These are phyloP conservation scores for Orychophragmus violaceus DNA, from an alignment of 345 rosid genomes.

Conservation along the genomic window DNA sequence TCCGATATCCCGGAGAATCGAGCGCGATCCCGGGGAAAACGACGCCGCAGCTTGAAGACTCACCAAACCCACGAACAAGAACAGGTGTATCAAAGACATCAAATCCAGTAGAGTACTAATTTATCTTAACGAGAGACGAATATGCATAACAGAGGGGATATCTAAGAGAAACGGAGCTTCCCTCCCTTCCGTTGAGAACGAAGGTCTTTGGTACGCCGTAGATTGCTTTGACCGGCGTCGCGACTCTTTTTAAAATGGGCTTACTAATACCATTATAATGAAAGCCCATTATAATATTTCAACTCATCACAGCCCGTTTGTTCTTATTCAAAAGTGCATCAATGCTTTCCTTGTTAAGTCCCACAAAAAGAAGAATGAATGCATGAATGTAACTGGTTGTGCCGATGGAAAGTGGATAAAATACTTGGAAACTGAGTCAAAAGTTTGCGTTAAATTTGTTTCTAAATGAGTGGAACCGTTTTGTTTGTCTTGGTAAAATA, in stretches of 20 bases:
- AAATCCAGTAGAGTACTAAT: neutral
- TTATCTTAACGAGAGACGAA: neutral
- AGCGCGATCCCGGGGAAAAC: constrained; percentile 59
- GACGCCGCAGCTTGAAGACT: constrained; percentile 37
- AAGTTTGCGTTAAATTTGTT: no score
- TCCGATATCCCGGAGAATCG: constrained; percentile 55
- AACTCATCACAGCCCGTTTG: neutral
- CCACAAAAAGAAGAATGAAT: no score
- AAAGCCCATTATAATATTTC: constrained; percentile 1
- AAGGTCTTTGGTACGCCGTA: constrained; percentile 18
- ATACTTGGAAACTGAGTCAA: no score
- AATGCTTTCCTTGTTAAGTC: no score
- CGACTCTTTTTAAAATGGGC: constrained; percentile 11
- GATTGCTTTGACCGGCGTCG: constrained; percentile 2
- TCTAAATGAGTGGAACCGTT: no score
- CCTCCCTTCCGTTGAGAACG: constrained; percentile 23
- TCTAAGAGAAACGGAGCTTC: constrained; percentile 11
- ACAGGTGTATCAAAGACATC: constrained; percentile 44
- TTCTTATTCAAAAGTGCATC: no score
- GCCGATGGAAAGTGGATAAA: neutral
- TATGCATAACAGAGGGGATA: neutral
- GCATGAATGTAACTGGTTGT: neutral
- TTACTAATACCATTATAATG: neutral
- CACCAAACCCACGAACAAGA: constrained; percentile 35
- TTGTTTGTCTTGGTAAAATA: no score